Percentiles rank a stretch among this genome's conserved stretches.
These are phyloP conservation scores for Penicillium sp. DNA, from an alignment of 2,329 filamentous ascomycete genomes.

Conservation along the genomic window DNA sequence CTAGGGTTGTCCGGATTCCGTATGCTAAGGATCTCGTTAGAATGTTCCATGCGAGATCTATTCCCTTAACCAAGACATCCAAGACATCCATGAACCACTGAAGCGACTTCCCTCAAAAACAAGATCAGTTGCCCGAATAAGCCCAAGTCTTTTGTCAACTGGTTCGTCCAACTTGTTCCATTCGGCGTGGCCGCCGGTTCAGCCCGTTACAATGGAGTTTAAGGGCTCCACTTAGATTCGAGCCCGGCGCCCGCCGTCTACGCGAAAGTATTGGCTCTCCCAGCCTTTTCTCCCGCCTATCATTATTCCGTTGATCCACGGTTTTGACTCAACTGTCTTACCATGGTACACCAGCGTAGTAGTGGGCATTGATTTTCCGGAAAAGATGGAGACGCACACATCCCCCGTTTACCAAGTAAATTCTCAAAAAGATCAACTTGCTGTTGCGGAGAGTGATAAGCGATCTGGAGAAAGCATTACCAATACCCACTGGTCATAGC, in stretches of 20 bases:
- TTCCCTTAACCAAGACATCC: not conserved
- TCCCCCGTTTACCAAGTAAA: not conserved
- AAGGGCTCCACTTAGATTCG: slow-evolving; percentile 1
- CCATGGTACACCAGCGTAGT: not conserved
- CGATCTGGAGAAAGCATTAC: slow-evolving; percentile 9
- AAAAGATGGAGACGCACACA: not conserved
- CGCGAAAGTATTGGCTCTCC: not conserved
- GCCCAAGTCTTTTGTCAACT: not conserved
- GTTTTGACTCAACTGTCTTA: not conserved
- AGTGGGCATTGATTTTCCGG: slow-evolving; percentile 12
- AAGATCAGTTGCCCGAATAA: not conserved
- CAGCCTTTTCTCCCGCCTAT: not conserved
- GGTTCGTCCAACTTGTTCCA: slow-evolving; percentile 2
- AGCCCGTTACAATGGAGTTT: slow-evolving; percentile 3
- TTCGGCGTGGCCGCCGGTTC: not conserved
- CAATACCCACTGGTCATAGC: slow-evolving; percentile 9
- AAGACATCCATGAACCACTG: not conserved
- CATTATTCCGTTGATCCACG: not conserved
- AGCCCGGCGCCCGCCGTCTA: not conserved
- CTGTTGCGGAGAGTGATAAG: slow-evolving; percentile 8
- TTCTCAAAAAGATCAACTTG: not conserved
- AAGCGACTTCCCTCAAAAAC: not conserved
- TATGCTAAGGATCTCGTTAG: not conserved
- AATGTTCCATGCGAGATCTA: slow-evolving; percentile 2
- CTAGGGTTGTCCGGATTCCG: not conserved